A percentile compares a stretch with the other conserved stretches of the same genome.
These are phyloP conservation scores for Fusarium vanettenii DNA, from an alignment of 2,329 filamentous ascomycete species.

Conservation along the genomic window DNA sequence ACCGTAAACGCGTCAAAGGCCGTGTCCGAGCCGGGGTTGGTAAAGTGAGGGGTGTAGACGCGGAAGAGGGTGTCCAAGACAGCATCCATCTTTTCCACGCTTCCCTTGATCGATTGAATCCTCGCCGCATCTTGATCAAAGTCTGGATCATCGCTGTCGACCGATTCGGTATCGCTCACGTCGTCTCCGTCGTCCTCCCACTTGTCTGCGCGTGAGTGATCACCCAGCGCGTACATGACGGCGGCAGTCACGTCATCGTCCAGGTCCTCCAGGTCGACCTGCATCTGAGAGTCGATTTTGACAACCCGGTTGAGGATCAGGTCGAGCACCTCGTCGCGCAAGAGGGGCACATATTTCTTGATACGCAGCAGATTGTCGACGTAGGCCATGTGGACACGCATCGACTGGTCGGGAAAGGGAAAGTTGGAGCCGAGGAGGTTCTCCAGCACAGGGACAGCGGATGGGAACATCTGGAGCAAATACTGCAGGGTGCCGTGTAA, in stretches of 20 bases:
- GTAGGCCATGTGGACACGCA: conserved; percentile 86
- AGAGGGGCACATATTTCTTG: conserved; percentile 79
- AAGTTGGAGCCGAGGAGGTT: conserved; percentile 76
- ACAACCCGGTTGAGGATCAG: conserved; percentile 88
- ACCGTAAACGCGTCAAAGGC: conserved; percentile 81
- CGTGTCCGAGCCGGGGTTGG: conserved; percentile 73
- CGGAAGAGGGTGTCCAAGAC: conserved; percentile 90
- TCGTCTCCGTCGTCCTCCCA: conserved; percentile 69
- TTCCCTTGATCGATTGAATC: conserved; percentile 80
- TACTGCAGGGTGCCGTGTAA: conserved; percentile 82
- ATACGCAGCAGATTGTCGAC: conserved; percentile 85
- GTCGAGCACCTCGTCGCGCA: conserved; percentile 84
- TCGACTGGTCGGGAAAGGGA: conserved; percentile 80
- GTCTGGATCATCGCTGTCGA: conserved; percentile 76
- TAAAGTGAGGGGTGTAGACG: conserved; percentile 81
- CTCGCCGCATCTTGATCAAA: conserved; percentile 71
- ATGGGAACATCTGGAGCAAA: conserved; percentile 83
- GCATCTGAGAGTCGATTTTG: conserved; percentile 95
- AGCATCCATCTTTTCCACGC: conserved; percentile 90
- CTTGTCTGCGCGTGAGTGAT: conserved; percentile 36
- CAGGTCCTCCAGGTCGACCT: conserved; percentile 90
- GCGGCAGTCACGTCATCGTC: conserved; percentile 88
- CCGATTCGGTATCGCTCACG: conserved; percentile 76
- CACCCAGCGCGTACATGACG: conserved; percentile 66
- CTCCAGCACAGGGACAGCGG: conserved; percentile 77